Evolutionary conservation across 148 eudicot species (phyloP), one percentile per base, ranked within the genome.

Genomic region (Agrostemma githago): DNA sequence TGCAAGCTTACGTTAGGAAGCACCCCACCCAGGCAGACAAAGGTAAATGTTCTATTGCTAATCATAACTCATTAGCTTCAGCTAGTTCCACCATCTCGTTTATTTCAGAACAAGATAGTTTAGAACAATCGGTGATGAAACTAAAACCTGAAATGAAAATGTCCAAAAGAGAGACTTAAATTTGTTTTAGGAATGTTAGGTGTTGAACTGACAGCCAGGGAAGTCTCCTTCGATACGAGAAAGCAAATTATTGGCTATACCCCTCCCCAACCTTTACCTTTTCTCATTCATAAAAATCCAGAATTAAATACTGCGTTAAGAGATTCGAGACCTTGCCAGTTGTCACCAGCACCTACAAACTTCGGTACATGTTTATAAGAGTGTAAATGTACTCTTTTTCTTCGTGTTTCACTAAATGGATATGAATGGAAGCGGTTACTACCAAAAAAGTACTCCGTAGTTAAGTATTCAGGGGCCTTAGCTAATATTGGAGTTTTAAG

Each of bases 1-100:
- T 92, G 99, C 86, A 95, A 95, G 92, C 89, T 95, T 48, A 95
- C 99, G 53, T 95, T 95, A 46, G 97, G 97, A 59, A 89, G 86
- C 76, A 92, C 88, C 54, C 87, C 90, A 26, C 87, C 97, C 19
- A 85, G 81, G 75, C 96, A 87, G 72, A 92, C 99, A 20, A 86
- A 95, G 97, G 99, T 91, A 84, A 71, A 75, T 16, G 16, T 66
- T 39, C 68, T 9, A 40, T 15, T 11, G 15, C 67, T 63, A 34
- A 34, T 60, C 19, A 6, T 40, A 21, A 61, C 6, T 37, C 14
- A 62, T 9, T 62, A 62, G 66, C 9, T 62, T 15, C 34, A 2
- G 34, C 63, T 62, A 37, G 34, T 34, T 60, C 37, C 16, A 62
- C 68, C 6, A 3, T 34, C 34, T 56, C 26, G 15, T 5, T 5